Percentiles rank a stretch among this genome's conserved stretches.
Conservation (phyloP, 2,329 filamentous ascomycete species). For the Fusarium sp. region DNA sequence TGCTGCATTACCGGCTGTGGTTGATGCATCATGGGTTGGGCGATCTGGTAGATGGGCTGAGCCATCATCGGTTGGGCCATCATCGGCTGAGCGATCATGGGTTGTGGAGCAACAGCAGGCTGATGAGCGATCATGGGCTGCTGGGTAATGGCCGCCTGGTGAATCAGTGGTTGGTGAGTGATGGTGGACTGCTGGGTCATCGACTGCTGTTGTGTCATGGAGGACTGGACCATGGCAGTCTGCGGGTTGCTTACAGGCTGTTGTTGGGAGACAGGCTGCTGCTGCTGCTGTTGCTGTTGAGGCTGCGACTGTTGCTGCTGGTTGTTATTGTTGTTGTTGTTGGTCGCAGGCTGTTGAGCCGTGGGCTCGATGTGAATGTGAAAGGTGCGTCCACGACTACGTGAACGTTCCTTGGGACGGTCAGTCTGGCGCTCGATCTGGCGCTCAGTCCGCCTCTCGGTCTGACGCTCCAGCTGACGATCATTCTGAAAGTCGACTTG, state of each 20-base stretch:
- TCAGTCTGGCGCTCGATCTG: constrained; percentile 29
- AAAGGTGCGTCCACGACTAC: constrained; percentile 48
- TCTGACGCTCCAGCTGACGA: constrained; percentile 10
- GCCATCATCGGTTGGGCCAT: constrained; percentile 21
- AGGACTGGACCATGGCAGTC: constrained; percentile 28
- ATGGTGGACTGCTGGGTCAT: constrained; percentile 29
- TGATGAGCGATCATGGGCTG: constrained; percentile 32
- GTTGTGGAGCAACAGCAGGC: constrained; percentile 37
- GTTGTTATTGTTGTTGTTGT: constrained; percentile 8
- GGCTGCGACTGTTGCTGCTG: constrained; percentile 12
- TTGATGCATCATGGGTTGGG: constrained; percentile 23
- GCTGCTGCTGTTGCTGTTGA: constrained; percentile 34
- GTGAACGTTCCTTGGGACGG: constrained; percentile 42
- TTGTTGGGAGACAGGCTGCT: constrained; percentile 18
- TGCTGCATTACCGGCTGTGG: constrained; percentile 30
- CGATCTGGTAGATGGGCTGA: background rate
- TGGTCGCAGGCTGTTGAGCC: constrained; percentile 27
- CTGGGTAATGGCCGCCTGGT: constrained; percentile 35
- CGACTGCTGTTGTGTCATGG: constrained; percentile 26
- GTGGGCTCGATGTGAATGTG: constrained; percentile 50
- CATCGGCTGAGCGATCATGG: constrained; percentile 37
- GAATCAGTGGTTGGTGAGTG: constrained; percentile 31
- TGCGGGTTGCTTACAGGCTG: constrained; percentile 20
- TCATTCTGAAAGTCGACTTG: constrained; percentile 31
- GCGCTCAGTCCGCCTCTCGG: constrained; percentile 19